These are phyloP conservation scores for Amanita thiersii DNA, from an alignment of 768 basidiomycete genomes.

Conservation along the genomic window DNA sequence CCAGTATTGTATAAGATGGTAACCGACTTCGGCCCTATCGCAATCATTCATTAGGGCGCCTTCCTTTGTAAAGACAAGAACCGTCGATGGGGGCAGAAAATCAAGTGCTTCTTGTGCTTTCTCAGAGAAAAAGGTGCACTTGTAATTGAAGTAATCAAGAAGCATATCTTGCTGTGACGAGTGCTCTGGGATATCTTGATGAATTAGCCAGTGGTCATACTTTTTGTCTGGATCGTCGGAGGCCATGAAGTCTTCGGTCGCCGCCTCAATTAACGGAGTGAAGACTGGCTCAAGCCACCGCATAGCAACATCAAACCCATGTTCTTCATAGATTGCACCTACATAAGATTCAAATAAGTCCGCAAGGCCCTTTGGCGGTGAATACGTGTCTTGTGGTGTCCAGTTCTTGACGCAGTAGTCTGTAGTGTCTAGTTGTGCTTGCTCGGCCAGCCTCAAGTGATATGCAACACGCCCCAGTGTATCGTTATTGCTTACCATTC, in stretches of 20 bases:
- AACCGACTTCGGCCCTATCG: no score
- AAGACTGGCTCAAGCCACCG: constrained; percentile 18
- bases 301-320: constrained; percentile 17
- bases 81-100: no score
- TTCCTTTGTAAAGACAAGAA: no score
- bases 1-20: no score
- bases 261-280: constrained; percentile 15
- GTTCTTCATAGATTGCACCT: constrained; percentile 21
- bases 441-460: constrained; percentile 18
- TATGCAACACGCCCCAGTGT: constrained; percentile 22
- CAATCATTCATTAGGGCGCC: no score
- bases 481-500: constrained; percentile 24
- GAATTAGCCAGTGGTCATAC: constrained; percentile 3
- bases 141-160: constrained; percentile 10
- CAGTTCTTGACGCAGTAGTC: constrained; percentile 14
- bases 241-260: constrained; percentile 17
- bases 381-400: constrained; percentile 10
- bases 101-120: constrained; percentile 9
- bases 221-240: constrained; percentile 7
- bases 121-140: constrained; percentile 6
- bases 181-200: constrained; percentile 1
- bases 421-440: constrained; percentile 15
- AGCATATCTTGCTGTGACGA: constrained; percentile 9
- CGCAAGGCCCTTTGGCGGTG: constrained; percentile 23
- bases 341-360: constrained; percentile 24